Evolutionary conservation across 1,139 yeast genomes (phyloP), one percentile per base, ranked within the genome.

Genomic region (Taiozyma sp.): DNA sequence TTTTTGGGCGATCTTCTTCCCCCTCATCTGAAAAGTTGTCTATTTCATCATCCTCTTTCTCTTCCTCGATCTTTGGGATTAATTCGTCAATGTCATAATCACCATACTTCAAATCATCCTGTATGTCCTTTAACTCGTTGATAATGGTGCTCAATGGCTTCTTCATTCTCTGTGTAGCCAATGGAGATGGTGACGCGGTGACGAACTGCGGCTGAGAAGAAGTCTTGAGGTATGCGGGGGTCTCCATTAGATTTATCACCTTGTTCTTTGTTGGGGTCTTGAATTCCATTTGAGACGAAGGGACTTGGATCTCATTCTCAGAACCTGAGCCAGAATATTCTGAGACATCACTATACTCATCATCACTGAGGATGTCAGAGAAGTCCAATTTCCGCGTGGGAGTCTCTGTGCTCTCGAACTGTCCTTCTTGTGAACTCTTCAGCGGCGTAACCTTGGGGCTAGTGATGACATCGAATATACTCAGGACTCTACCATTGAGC

Each of bases 401-500:
- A 8, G 55, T 48, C 7, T 38, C 44, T 6, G 48, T 36, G 8
- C 13, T 23, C 22, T 40, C 43, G 5, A 40, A 23, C 4, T 40
- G 16, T 3, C 12, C 16, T 13, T 23, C 19, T 23, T 8, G 29
- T 23, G 16, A 10, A 24, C 19, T 13, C 16, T 44, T 54, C 6
- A 48, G 32, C 1, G 61, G 60, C 6, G 56, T 51, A 4, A 16
- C 44, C 6, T 52, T 43, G 2, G 61, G 58, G 13, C 57, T 56
- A 3, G 55, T 50, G 4, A 75, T 65, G 44, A 78, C 69, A 56
- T 85, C 91, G 60, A 86, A 83, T 13, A 86, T 73, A 12, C 91
- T 83, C 44, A 84, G 62, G 0, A 85, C 87, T 43, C 82, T 75
- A 0, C 93, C 93, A 54, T 83, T 76, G 10, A 86, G 75, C 57